These are phyloP conservation scores for Penicillium cinerascens DNA, from an alignment of 495 filamentous ascomycete genomes.

Conservation along the genomic window DNA sequence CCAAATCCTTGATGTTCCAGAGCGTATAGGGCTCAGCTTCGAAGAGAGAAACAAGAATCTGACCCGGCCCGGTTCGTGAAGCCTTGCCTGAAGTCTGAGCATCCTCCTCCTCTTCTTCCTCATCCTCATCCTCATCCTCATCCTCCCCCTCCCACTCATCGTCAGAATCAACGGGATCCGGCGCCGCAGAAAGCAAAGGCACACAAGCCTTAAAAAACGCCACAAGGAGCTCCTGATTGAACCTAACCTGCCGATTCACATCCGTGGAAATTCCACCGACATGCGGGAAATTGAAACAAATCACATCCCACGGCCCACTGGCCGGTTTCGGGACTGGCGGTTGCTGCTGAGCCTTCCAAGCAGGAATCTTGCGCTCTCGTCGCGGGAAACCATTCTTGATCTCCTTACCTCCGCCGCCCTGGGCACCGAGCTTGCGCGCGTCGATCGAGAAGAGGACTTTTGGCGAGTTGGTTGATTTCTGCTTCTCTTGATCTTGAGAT, in stretches of 20 bases:
- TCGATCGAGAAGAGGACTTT: conserved; percentile 69
- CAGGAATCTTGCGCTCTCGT: conserved; percentile 28
- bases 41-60: conserved; percentile 82
- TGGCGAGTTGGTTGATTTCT: conserved; percentile 15
- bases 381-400: conserved; percentile 32
- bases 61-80: conserved; percentile 45
- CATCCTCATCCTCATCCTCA: conserved; percentile 18
- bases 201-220: conserved; percentile 68
- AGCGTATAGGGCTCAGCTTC: conserved; percentile 90
- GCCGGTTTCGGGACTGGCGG: conserved; percentile 2
- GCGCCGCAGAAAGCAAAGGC: conserved; percentile 43
- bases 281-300: conserved; percentile 97
- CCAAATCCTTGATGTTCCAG: conserved; percentile 90
- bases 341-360: conserved; percentile 27
- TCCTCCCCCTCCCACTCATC: conserved; percentile 25
- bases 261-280: conserved; percentile 88
- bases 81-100: conserved; percentile 17
- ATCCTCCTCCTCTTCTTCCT: conserved; percentile 13
- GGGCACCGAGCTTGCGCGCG: conserved; percentile 62
- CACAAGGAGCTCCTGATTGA: conserved; percentile 87
- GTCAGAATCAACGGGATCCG: conserved; percentile 27
- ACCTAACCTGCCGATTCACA: conserved; percentile 87
- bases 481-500: background rate
- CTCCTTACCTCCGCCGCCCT: conserved; percentile 40
- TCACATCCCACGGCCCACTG: conserved; percentile 60